These are phyloP conservation scores for Paramyrothecium roridum DNA, from an alignment of 2,329 filamentous ascomycete genomes.

Conservation along the genomic window DNA sequence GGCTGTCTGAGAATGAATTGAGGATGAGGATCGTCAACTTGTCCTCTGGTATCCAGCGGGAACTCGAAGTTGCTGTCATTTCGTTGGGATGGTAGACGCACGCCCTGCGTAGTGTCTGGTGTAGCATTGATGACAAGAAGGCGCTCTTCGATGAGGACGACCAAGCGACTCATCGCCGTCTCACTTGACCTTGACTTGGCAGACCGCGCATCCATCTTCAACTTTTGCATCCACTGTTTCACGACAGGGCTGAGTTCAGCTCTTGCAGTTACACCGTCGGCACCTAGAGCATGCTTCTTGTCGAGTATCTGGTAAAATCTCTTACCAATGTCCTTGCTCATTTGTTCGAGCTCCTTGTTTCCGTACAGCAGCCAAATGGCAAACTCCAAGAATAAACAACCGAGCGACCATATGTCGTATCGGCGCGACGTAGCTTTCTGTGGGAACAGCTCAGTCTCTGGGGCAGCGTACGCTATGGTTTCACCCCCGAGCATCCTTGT, in stretches of 20 bases:
- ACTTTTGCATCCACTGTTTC: constrained; percentile 1
- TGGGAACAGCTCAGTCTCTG: constrained; percentile 1
- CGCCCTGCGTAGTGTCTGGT: background rate
- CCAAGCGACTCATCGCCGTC: background rate
- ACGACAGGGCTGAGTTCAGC: constrained; percentile 2
- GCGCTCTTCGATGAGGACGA: constrained; percentile 2
- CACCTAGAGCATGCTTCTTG: background rate
- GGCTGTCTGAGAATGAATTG: background rate
- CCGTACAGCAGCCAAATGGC: constrained; percentile 17
- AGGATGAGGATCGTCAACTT: too few relatives aligned
- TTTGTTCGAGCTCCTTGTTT: background rate
- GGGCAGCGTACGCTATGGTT: constrained; percentile 2
- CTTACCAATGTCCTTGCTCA: background rate
- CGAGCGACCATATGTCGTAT: constrained; percentile 23
- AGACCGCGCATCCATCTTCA: constrained; percentile 4
- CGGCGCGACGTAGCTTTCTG: constrained; percentile 8
- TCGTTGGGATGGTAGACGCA: background rate
- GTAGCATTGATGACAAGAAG: background rate
- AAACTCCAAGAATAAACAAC: constrained; percentile 21
- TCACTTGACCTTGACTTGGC: background rate
- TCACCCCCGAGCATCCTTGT: background rate
- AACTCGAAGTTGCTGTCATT: background rate
- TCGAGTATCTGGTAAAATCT: background rate
- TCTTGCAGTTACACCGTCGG: background rate
- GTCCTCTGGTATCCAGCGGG: background rate